Evolutionary conservation across 805 yeast species (phyloP), one percentile per base, ranked within the genome.

Genomic region (Yarrowia deformans): DNA sequence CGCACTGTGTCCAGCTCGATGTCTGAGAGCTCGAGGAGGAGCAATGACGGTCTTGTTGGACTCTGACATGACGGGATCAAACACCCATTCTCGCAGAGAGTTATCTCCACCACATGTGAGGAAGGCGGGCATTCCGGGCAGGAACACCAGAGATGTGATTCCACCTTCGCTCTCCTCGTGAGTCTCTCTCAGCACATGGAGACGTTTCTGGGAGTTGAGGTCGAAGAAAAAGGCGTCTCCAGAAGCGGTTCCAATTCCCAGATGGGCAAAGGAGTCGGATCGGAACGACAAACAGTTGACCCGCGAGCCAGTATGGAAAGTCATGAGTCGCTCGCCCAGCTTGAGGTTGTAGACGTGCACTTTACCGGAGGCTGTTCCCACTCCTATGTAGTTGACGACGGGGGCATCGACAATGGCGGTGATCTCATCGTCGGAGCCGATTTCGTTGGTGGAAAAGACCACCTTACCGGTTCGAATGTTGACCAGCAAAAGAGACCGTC

Each of bases 1-100:
- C 39, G 90, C 89, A 4, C 97, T 87, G 77, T 95, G 99, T n/a
- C 99, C 99, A 74, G 98, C 98, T 76, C 99, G 86, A 0, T 97
- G 90, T 77, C 99, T 87, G 74, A 96, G 82, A 70, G 88, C 87
- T 75, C 99, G 88, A 52, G 99, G 98, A 0, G 97, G 97, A 13
- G 93, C 86, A 6, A 90, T 88, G 40, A 91, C 87, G 49, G 78
- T 78, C 16, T 71, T 52, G 23, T 72, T 70, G 72, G 88, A 85
- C 6, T 88, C 79, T 0, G 89, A 81, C 66, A 93, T 80, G 1
- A 95, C 86, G 1, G 98, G 98, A 79, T 95, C 99, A 79, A 95
- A 95, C 0, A 93, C 98, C 73, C 83, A 90, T 78, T 95, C 98
- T 74, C 91, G 91, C 73, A 95, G 81, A 46, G 87, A 86, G 78